Evolutionary conservation across 768 basidiomycete genomes (phyloP).

Genomic region (Mrakia gelida): DNA sequence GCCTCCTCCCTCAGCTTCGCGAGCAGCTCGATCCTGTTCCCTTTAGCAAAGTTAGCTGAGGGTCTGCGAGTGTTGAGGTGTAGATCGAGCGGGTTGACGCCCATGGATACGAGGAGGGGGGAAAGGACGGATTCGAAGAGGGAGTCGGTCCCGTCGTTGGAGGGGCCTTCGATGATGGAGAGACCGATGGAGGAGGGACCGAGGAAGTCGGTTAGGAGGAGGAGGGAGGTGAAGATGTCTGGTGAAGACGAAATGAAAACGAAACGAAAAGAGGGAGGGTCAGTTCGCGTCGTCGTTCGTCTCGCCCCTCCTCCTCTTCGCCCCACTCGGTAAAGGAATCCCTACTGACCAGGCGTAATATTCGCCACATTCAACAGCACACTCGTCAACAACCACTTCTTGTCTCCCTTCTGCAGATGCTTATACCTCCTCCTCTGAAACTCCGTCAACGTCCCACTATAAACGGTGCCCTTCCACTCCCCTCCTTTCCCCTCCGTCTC

Average conservation of each 20-base stretch:
- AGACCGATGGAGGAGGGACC: constrained; percentile 20
- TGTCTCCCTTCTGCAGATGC: not conserved
- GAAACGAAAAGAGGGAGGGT: not conserved
- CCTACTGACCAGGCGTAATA: constrained; percentile 5
- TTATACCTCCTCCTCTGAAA: constrained; percentile 8
- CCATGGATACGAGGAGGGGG: constrained; percentile 24
- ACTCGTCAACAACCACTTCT: constrained; percentile 22
- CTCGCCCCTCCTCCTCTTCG: too few relatives aligned
- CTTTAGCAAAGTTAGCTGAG: constrained; percentile 27
- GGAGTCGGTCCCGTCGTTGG: constrained; percentile 20
- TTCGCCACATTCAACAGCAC: constrained; percentile 18
- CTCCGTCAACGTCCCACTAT: not conserved
- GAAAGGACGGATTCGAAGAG: constrained; percentile 24
- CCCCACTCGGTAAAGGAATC: too few relatives aligned
- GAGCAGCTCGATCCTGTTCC: constrained; percentile 41
- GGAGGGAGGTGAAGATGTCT: constrained; percentile 25
- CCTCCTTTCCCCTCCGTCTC: not conserved
- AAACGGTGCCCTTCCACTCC: not conserved
- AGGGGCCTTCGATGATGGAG: constrained; percentile 28
- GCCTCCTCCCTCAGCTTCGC: constrained; percentile 43
- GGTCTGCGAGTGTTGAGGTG: constrained; percentile 19
- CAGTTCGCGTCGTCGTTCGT: not conserved
- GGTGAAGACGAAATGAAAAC: not conserved
- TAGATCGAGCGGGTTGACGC: constrained; percentile 14
- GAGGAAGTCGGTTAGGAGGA: constrained; percentile 19